phyloP scores from a whole-genome alignment of 306 rosid genomes.

The Glycine latifolia region DNA sequence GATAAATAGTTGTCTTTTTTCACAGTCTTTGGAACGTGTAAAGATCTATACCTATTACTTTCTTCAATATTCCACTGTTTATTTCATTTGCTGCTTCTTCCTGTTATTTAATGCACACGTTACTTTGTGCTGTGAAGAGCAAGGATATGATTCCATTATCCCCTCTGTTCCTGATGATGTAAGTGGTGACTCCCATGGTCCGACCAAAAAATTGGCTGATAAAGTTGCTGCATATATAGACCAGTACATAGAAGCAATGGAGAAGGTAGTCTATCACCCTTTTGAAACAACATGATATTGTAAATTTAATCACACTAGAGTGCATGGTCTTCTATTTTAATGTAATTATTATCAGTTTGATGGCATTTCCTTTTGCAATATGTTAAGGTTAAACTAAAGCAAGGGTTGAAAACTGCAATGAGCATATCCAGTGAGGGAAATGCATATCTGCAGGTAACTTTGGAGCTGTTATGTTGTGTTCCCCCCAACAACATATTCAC shows the following conservation, averaged over 20 bases:
- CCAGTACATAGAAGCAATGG: conserved; percentile 90
- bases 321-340: conserved; percentile 6
- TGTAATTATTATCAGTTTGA: conserved; percentile 33
- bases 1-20: conserved; percentile 28
- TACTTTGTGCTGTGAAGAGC: conserved; percentile 62
- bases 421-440: conserved; percentile 90
- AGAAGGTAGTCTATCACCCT: conserved; percentile 68
- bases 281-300: conserved; percentile 28
- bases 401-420: conserved; percentile 91
- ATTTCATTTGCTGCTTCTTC: conserved; percentile 8
- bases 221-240: conserved; percentile 73
- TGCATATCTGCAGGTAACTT: conserved; percentile 80
- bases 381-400: conserved; percentile 89
- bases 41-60: conserved; percentile 10
- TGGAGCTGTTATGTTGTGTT: conserved; percentile 23
- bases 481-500: neutral
- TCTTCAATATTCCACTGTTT: conserved; percentile 21
- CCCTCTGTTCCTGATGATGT: conserved; percentile 76
- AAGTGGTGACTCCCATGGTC: conserved; percentile 60
- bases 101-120: neutral
- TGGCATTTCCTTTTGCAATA: conserved; percentile 35
- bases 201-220: conserved; percentile 66
- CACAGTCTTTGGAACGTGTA: neutral
- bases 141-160: conserved; percentile 79
- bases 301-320: conserved; percentile 23